Conservation (phyloP, 2,329 filamentous ascomycete genomes). For the Westerdykella sp. region DNA sequence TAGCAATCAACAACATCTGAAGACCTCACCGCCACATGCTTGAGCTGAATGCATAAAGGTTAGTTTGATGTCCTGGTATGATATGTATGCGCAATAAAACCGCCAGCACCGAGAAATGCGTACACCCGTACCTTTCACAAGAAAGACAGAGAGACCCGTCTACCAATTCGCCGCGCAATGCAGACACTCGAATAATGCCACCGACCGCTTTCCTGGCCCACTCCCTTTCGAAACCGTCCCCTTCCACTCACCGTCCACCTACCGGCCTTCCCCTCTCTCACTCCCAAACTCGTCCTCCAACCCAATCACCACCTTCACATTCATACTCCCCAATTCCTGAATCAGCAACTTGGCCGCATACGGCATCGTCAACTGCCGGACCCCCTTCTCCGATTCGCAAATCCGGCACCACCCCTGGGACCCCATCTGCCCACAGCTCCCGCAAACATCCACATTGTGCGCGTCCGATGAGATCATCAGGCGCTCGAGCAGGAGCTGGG, state of each 20-base stretch:
- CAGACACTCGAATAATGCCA: not conserved
- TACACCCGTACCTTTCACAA: not conserved
- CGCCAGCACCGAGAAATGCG: not conserved
- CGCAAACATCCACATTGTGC: constrained; percentile 87
- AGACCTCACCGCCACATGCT: too few relatives aligned
- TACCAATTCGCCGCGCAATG: not conserved
- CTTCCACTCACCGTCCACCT: constrained; percentile 1
- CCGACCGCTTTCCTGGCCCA: not conserved
- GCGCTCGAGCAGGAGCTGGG: constrained; percentile 83
- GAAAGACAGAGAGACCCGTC: not conserved
- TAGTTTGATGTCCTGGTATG: not conserved
- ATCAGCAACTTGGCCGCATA: constrained; percentile 95
- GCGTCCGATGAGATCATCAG: constrained; percentile 93
- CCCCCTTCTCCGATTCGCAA: constrained; percentile 75
- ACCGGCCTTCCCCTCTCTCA: constrained; percentile 5
- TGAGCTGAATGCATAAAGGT: too few relatives aligned
- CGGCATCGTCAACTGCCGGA: constrained; percentile 91
- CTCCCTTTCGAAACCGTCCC: not conserved
- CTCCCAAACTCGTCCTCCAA: constrained; percentile 86
- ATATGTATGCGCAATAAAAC: not conserved
- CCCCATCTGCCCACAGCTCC: constrained; percentile 89
- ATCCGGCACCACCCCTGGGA: constrained; percentile 93
- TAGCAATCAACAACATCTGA: too few relatives aligned
- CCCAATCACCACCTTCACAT: constrained; percentile 87
- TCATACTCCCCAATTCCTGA: constrained; percentile 97